Evolutionary conservation across 2,329 filamentous ascomycete species (phyloP).

Genomic region (Lecanosticta acicola): DNA sequence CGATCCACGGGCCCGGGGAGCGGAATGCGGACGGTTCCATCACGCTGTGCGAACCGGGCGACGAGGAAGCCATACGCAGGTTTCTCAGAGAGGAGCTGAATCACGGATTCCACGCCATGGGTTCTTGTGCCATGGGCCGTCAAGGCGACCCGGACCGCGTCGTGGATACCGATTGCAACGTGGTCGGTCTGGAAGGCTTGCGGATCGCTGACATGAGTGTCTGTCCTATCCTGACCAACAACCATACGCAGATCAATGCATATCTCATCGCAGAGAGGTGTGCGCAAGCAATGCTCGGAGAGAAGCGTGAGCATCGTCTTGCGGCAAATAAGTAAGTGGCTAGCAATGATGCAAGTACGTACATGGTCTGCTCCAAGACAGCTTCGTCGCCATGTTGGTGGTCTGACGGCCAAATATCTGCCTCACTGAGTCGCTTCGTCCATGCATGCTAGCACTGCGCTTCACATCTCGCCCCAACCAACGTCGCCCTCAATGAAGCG

Average conservation of each 20-base stretch:
- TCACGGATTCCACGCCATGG: conserved; percentile 7
- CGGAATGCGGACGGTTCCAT: conserved; percentile 1
- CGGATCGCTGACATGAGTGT: conserved; percentile 43
- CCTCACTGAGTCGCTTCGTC: not conserved
- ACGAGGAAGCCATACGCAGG: conserved; percentile 6
- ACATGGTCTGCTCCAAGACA: not conserved
- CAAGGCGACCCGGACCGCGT: conserved; percentile 3
- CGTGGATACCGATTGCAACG: conserved; percentile 43
- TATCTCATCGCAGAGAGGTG: conserved; percentile 41
- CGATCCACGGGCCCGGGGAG: conserved; percentile 3
- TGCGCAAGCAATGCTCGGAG: not conserved
- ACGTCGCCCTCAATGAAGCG: conserved; percentile 24
- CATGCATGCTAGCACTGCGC: not conserved
- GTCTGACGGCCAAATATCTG: not conserved
- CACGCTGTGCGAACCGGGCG: conserved; percentile 2
- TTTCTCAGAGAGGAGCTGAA: conserved; percentile 1
- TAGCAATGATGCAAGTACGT: not conserved
- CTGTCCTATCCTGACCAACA: conserved; percentile 35
- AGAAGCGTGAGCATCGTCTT: not conserved
- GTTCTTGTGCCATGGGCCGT: conserved; percentile 5
- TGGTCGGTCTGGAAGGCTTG: conserved; percentile 36
- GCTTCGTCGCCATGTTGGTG: not conserved
- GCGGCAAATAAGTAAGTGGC: not conserved
- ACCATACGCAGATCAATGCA: conserved; percentile 50
- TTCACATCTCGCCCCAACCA: conserved; percentile 12